Conservation (phyloP, 805 yeast genomes). For the Priceomyces carsonii region DNA sequence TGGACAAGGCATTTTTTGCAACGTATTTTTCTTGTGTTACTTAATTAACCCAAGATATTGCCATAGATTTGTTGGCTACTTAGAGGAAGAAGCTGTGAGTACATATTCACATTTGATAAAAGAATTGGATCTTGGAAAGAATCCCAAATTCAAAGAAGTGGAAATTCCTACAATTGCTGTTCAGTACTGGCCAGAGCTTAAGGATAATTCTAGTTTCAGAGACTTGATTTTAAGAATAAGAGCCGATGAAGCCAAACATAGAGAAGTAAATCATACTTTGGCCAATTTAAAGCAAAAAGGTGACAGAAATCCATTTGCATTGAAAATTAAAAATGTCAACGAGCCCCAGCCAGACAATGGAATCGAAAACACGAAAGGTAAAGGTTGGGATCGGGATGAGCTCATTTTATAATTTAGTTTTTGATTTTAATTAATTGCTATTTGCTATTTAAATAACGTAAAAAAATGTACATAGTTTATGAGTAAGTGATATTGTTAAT, state of each 20-base stretch:
- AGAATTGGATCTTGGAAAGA: constrained; percentile 51
- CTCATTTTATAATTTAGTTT: constrained; percentile 17
- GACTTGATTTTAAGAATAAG: constrained; percentile 63
- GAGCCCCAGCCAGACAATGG: constrained; percentile 41
- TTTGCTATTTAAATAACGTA: no score
- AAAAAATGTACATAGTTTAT: no score
- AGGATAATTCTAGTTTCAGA: constrained; percentile 50
- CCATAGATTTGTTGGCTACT: constrained; percentile 75
- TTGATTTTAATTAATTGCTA: no score
- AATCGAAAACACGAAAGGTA: constrained; percentile 28
- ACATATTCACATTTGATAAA: constrained; percentile 63
- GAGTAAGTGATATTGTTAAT: constrained; percentile 14
- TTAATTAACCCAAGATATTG: constrained; percentile 61
- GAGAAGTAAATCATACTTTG: constrained; percentile 78
- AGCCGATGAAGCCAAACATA: constrained; percentile 78
- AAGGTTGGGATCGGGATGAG: constrained; percentile 45
- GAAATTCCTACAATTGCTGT: constrained; percentile 60
- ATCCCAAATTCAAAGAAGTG: constrained; percentile 48
- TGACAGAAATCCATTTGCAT: constrained; percentile 71
- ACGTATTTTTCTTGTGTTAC: constrained; percentile 61
- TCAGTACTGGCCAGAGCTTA: constrained; percentile 61
- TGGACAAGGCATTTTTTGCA: constrained; percentile 74
- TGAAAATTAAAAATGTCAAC: constrained; percentile 35
- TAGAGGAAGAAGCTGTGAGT: constrained; percentile 74
- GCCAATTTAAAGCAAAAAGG: constrained; percentile 55